phyloP scores from a whole-genome alignment of 1,139 yeast species.

The Blastobotrys raffinosifermentans region DNA sequence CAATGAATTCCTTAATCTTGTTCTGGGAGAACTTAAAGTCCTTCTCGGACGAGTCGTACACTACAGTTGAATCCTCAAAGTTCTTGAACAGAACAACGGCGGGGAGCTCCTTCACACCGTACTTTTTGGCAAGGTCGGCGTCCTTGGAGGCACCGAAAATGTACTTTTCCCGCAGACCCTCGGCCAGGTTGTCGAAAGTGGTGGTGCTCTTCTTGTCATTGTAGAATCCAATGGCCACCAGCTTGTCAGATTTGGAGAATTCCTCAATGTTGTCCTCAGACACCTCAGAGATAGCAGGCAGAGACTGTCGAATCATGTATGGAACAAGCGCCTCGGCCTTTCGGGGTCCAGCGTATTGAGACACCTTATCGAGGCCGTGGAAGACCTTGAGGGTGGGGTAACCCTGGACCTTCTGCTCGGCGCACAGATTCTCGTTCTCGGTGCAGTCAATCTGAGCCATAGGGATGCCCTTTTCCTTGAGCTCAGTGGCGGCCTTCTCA shows the following conservation, averaged over 20 bases:
- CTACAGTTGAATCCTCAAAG: conserved; percentile 36
- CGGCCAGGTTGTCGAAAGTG: conserved; percentile 52
- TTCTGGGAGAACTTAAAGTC: conserved; percentile 29
- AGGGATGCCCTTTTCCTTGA: conserved; percentile 61
- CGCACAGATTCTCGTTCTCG: conserved; percentile 75
- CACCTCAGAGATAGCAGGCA: conserved; percentile 67
- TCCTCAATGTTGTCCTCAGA: conserved; percentile 47
- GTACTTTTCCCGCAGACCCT: conserved; percentile 52
- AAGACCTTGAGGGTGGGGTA: conserved; percentile 89
- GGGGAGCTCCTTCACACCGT: conserved; percentile 41
- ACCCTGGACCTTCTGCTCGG: conserved; percentile 69
- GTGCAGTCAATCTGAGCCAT: conserved; percentile 94
- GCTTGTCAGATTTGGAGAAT: conserved; percentile 41
- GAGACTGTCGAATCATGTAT: conserved; percentile 76
- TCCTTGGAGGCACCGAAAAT: conserved; percentile 55
- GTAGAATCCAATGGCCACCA: conserved; percentile 47
- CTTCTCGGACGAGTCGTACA: conserved; percentile 33
- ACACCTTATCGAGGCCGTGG: conserved; percentile 49
- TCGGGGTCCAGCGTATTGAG: conserved; percentile 77
- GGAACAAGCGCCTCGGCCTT: conserved; percentile 68
- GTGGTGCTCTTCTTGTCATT: conserved; percentile 39
- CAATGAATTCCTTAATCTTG: conserved; percentile 50
- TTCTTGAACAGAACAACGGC: conserved; percentile 45
- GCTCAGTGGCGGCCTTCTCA: conserved; percentile 71
- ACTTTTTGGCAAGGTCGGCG: conserved; percentile 41